Conservation (phyloP, 208 protist species). For the Crithidia expoeki region DNA sequence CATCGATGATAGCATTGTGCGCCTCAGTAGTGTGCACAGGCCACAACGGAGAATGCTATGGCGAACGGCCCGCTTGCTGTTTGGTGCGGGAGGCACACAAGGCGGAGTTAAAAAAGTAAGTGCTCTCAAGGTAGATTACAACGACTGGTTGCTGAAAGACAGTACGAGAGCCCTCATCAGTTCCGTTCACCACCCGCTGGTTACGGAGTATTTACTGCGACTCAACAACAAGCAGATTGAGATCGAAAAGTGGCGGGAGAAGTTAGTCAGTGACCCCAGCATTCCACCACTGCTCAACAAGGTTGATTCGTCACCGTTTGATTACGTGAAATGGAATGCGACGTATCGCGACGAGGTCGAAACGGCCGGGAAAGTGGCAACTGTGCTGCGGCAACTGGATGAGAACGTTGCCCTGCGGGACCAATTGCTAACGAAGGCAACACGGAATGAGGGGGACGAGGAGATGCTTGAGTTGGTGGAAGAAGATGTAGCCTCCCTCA, state of each 20-base stretch:
- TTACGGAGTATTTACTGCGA: conserved; percentile 85
- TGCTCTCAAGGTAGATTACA: conserved; percentile 52
- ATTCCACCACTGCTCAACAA: conserved; percentile 38
- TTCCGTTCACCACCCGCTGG: conserved; percentile 76
- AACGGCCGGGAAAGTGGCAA: conserved; percentile 50
- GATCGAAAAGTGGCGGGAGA: conserved; percentile 60
- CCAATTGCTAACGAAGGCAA: conserved; percentile 30
- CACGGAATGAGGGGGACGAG: conserved; percentile 47
- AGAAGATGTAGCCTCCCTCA: conserved; percentile 66
- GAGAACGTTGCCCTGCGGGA: conserved; percentile 64
- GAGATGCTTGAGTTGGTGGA: conserved; percentile 77
- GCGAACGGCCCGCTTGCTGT: conserved; percentile 35
- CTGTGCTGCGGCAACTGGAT: conserved; percentile 57
- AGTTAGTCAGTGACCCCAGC: conserved; percentile 11
- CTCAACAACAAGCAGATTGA: conserved; percentile 58
- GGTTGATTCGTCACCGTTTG: conserved; percentile 53
- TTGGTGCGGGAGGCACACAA: conserved; percentile 82
- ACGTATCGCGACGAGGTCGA: conserved; percentile 82
- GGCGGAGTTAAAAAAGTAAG: conserved; percentile 77
- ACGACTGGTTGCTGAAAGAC: conserved; percentile 61
- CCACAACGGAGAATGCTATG: conserved; percentile 20
- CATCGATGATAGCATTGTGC: too few relatives aligned
- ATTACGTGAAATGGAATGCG: conserved; percentile 78
- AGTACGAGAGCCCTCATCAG: conserved; percentile 52
- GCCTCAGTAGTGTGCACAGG: background rate